A percentile compares a stretch with the other conserved stretches of the same genome.
These are phyloP conservation scores for Colletotrichum neosansevieriae DNA, from an alignment of 2,329 filamentous ascomycete genomes.

Conservation along the genomic window DNA sequence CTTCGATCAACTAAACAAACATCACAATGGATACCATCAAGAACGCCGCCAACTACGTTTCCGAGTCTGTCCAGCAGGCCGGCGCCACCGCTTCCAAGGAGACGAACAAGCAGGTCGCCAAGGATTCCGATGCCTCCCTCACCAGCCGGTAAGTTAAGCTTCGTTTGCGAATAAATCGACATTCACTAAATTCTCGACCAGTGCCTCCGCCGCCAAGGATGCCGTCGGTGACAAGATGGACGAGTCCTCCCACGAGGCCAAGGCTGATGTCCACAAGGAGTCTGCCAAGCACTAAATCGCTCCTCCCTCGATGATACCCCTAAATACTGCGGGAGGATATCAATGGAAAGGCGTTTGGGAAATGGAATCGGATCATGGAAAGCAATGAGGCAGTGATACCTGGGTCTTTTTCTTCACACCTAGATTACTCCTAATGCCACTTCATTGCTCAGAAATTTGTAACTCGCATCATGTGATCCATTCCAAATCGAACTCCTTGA, in stretches of 20 bases:
- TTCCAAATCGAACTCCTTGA: too few relatives aligned
- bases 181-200: slow-evolving; percentile 37
- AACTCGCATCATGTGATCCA: too few relatives aligned
- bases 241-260: slow-evolving; percentile 55
- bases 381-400: slow-evolving; percentile 35
- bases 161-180: rapidly evolving
- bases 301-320: slow-evolving; percentile 37
- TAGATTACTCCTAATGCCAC: slow-evolving; percentile 40
- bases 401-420: slow-evolving; percentile 13
- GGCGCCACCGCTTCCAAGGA: slow-evolving; percentile 72
- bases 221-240: slow-evolving; percentile 60
- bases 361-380: slow-evolving; percentile 1
- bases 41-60: slow-evolving; percentile 77
- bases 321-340: slow-evolving; percentile 32
- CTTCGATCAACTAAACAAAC: slow-evolving; percentile 42
- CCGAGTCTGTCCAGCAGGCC: slow-evolving; percentile 71
- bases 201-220: slow-evolving; percentile 62
- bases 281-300: slow-evolving; percentile 41
- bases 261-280: slow-evolving; percentile 57
- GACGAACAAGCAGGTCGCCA: slow-evolving; percentile 76
- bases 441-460: slow-evolving; percentile 20
- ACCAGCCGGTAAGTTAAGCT: slow-evolving; percentile 62
- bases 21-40: slow-evolving; percentile 65
- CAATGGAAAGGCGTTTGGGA: slow-evolving; percentile 35
- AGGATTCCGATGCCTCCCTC: slow-evolving; percentile 66